phyloP scores from a whole-genome alignment of 2,329 filamentous ascomycete genomes.

The Eutypella sp. region DNA sequence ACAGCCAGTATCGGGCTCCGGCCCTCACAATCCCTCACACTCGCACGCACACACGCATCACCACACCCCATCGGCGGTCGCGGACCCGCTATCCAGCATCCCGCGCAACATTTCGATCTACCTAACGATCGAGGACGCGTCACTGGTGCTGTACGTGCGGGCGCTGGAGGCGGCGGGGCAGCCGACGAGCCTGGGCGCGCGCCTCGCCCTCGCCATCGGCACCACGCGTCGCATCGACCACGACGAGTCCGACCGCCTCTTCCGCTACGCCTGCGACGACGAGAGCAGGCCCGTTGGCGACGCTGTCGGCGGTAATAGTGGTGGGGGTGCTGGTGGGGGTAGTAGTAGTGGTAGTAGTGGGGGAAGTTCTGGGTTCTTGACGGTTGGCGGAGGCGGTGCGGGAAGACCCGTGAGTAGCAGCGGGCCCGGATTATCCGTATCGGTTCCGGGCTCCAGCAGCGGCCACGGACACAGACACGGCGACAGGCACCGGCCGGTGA shows the following conservation, averaged over 20 bases:
- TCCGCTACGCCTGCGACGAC: conserved; percentile 48
- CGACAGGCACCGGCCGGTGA: too few relatives aligned
- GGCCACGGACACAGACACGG: too few relatives aligned
- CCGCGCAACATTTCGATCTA: conserved; percentile 58
- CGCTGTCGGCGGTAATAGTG: conserved; percentile 2
- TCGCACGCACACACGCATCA: conserved; percentile 27
- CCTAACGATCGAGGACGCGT: conserved; percentile 64
- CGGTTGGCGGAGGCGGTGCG: too few relatives aligned
- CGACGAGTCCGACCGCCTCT: conserved; percentile 75
- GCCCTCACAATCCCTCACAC: too few relatives aligned
- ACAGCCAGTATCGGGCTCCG: too few relatives aligned
- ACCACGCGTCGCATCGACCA: conserved; percentile 61
- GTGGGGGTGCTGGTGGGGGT: neutral
- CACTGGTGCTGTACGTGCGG: conserved; percentile 64
- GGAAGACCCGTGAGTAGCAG: too few relatives aligned
- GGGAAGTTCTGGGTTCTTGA: too few relatives aligned
- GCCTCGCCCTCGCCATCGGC: conserved; percentile 65
- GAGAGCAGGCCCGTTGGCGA: conserved; percentile 11
- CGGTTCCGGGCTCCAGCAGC: too few relatives aligned
- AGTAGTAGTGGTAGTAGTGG: too few relatives aligned
- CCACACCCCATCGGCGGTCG: neutral
- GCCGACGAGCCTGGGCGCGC: conserved; percentile 57
- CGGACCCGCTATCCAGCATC: neutral
- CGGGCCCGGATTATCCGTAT: too few relatives aligned
- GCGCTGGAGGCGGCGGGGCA: conserved; percentile 63